Conservation (phyloP, 2,329 filamentous ascomycete genomes). For the Aspergillus alliaceus region DNA sequence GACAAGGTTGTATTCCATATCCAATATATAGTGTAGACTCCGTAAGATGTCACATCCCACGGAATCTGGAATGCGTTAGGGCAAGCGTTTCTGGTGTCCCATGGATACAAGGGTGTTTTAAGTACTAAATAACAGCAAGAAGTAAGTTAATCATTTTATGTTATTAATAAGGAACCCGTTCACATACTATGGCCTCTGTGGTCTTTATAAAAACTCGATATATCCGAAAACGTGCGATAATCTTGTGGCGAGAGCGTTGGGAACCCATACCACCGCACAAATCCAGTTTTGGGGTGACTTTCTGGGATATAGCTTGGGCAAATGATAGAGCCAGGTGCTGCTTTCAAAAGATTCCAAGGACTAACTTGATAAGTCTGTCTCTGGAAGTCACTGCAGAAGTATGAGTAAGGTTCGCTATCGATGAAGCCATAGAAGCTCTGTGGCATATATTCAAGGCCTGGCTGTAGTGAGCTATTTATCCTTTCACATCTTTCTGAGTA, state of each 20-base stretch:
- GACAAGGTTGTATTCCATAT: constrained; percentile 1
- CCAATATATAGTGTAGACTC: constrained; percentile 3
- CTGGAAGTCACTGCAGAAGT: neutral
- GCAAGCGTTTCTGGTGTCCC: neutral
- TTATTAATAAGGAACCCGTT: neutral
- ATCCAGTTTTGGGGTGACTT: neutral
- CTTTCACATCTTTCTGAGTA: no score
- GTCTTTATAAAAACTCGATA: neutral
- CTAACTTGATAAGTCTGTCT: neutral
- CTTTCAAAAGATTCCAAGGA: neutral
- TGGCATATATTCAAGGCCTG: no score
- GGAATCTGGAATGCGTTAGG: neutral
- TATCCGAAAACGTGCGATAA: neutral
- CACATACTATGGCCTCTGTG: neutral
- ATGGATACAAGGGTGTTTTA: no score
- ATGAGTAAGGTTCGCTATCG: neutral
- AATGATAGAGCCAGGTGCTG: neutral
- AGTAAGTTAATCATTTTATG: neutral
- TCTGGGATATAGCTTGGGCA: neutral
- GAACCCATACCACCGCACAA: neutral
- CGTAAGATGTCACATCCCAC: neutral
- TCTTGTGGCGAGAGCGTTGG: no score
- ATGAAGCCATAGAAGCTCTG: no score
- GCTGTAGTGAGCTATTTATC: no score
- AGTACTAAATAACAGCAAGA: no score